A percentile compares a stretch with the other conserved stretches of the same genome.
These are phyloP conservation scores for Blastobotrys elegans DNA, from an alignment of 1,139 yeast genomes.

Conservation along the genomic window DNA sequence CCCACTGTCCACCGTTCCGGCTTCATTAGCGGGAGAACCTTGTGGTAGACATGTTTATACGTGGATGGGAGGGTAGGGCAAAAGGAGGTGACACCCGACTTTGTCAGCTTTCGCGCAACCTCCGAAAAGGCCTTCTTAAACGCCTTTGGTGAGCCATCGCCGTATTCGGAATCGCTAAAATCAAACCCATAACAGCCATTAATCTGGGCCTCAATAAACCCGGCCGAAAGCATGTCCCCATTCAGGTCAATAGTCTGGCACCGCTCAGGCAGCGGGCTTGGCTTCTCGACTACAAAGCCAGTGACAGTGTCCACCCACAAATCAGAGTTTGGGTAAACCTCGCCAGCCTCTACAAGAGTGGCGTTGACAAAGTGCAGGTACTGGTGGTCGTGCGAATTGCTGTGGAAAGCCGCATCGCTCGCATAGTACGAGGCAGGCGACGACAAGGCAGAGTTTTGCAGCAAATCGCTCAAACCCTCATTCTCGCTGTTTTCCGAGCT, in stretches of 20 bases:
- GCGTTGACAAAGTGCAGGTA: slow-evolving; percentile 44
- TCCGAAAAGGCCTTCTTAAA: slow-evolving; percentile 27
- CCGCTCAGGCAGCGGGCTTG: slow-evolving; percentile 20
- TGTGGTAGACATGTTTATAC: slow-evolving; percentile 48
- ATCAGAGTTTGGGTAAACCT: slow-evolving; percentile 39
- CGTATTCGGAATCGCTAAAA: slow-evolving; percentile 42
- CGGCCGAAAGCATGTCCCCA: slow-evolving; percentile 52
- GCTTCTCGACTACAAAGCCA: slow-evolving; percentile 42
- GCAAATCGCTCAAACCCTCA: slow-evolving; percentile 11
- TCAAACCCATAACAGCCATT: slow-evolving; percentile 61
- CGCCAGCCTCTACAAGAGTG: slow-evolving; percentile 49
- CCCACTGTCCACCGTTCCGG: slow-evolving; percentile 37
- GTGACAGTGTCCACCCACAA: slow-evolving; percentile 44
- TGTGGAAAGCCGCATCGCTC: slow-evolving; percentile 13
- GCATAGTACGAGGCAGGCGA: slow-evolving; percentile 14
- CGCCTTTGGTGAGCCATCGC: slow-evolving; percentile 35
- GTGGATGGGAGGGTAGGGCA: slow-evolving; percentile 62
- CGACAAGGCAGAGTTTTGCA: slow-evolving; percentile 16
- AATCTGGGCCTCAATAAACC: slow-evolving; percentile 57
- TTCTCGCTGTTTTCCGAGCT: slow-evolving; percentile 15
- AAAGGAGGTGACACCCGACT: slow-evolving; percentile 54
- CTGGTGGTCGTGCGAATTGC: slow-evolving; percentile 4
- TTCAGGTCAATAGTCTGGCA: slow-evolving; percentile 41
- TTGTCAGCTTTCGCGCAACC: slow-evolving; percentile 34
- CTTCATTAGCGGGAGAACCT: slow-evolving; percentile 46